phyloP scores from a whole-genome alignment of 208 protist genomes.

The Leishmania martiniquensis region DNA sequence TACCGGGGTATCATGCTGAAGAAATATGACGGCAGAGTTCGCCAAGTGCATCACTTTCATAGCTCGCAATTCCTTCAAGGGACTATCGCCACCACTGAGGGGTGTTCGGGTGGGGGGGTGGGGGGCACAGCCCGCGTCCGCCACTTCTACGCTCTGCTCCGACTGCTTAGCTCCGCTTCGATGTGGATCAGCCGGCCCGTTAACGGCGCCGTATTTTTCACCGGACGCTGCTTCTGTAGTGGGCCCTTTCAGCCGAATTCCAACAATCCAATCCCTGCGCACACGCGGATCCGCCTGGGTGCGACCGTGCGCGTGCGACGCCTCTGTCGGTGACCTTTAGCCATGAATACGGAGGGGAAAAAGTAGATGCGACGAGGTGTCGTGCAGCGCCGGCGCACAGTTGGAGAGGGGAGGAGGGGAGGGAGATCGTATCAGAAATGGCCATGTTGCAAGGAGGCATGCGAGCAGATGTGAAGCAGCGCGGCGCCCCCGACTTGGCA shows the following conservation, averaged over 20 bases:
- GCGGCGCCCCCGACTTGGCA: too few relatives aligned
- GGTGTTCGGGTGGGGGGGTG: too few relatives aligned
- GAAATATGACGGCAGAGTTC: not conserved
- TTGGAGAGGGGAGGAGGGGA: not conserved
- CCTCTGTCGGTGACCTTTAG: not conserved
- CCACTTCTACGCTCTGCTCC: too few relatives aligned
- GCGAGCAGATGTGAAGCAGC: too few relatives aligned
- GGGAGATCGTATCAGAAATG: not conserved
- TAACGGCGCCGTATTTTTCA: too few relatives aligned
- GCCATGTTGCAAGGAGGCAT: too few relatives aligned
- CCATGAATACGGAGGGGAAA: not conserved
- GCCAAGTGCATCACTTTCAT: not conserved
- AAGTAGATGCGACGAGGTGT: not conserved
- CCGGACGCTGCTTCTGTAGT: too few relatives aligned
- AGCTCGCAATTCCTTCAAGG: not conserved
- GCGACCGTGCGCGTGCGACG: not conserved
- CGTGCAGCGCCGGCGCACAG: not conserved
- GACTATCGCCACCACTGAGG: not conserved
- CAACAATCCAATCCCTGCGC: too few relatives aligned
- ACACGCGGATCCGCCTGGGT: not conserved
- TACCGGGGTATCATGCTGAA: conserved; percentile 34
- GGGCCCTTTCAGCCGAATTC: too few relatives aligned
- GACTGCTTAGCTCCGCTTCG: too few relatives aligned
- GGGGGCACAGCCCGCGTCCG: too few relatives aligned
- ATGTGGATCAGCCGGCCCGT: too few relatives aligned